Evolutionary conservation across 2,329 filamentous ascomycete genomes (phyloP).

Genomic region (Emergomyces orientalis): DNA sequence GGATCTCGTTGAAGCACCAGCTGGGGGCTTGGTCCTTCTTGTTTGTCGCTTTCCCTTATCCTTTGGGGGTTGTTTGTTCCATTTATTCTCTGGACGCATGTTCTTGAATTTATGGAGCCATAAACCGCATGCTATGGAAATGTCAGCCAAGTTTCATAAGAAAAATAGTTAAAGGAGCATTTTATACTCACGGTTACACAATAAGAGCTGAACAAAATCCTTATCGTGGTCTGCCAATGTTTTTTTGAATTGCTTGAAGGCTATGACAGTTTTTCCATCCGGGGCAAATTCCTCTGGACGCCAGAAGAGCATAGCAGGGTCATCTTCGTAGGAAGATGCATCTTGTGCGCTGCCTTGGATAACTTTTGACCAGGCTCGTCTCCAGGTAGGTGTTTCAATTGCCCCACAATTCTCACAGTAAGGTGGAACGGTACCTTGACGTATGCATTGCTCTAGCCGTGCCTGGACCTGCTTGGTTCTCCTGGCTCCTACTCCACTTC

Average conservation of each 20-base stretch:
- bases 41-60: slow-evolving; percentile 33
- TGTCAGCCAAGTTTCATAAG: slow-evolving; percentile 22
- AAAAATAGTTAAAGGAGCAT: not conserved
- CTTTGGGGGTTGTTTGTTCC: slow-evolving; percentile 56
- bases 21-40: slow-evolving; percentile 28
- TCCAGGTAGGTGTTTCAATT: slow-evolving; percentile 94
- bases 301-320: slow-evolving; percentile 65
- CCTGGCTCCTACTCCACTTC: slow-evolving; percentile 48
- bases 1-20: slow-evolving; percentile 7
- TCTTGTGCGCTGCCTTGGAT: slow-evolving; percentile 60
- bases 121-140: slow-evolving; percentile 64
- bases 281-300: slow-evolving; percentile 56
- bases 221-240: slow-evolving; percentile 57
- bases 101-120: slow-evolving; percentile 84
- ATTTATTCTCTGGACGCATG: slow-evolving; percentile 74
- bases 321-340: slow-evolving; percentile 62
- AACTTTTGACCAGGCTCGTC: slow-evolving; percentile 79
- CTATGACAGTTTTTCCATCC: slow-evolving; percentile 49
- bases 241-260: slow-evolving; percentile 69
- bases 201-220: slow-evolving; percentile 60
- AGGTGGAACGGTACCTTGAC: slow-evolving; percentile 72
- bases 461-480: slow-evolving; percentile 56
- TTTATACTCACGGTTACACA: slow-evolving; percentile 71
- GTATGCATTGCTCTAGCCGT: slow-evolving; percentile 51
- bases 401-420: slow-evolving; percentile 90